Base-by-base conservation (phyloP, 78 protist species). In the Dictyostelium firmibasis region DNA sequence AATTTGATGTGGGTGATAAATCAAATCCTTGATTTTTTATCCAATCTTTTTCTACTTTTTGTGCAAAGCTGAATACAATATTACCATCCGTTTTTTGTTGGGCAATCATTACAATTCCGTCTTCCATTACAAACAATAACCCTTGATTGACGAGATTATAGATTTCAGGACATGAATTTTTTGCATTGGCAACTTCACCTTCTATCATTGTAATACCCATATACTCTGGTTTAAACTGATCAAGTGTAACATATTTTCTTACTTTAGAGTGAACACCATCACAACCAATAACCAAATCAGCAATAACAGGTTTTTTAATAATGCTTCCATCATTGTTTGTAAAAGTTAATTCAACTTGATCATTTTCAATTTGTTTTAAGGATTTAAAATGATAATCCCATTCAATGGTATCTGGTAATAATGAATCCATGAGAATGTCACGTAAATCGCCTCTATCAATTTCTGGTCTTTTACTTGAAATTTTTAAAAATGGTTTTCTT, bases 211-310 rank as follows among this genome's bases (percentile, higher is more conserved):
- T 47, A 5, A 91, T 69, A 41, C 88, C 88, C 25, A 84, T 23
- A 41, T 91, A 91, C 14, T 20, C 74, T 18, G 83, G 81, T 43
- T 76, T 25, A 27, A 70, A 11, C 20, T 64, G 18, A 27, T 67
- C 75, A 0, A 27, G 35, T 5, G 95, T 77, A 7, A 91, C 43
- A 44, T 62, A 76, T n/a, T 14, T 14, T 74, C 95, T 29, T 8
- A 91, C 79, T 33, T 76, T 83, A n/a, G 95, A 91, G 8, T 38
- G 31, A 6, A 29, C 36, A 82, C 95, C 95, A 69, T 91, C 95
- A 35, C 81, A 36, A 33, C 95, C 95, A 16, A 91, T 44, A 3
- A 91, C 83, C 2, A 91, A 29, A 69, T 91, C 95, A 0, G 35
- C 33, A 20, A 57, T 57, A 0, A 57, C 67, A 0, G 67, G 27